Conservation (phyloP, 140 eudicot genomes). For the Oenanthe javanica region DNA sequence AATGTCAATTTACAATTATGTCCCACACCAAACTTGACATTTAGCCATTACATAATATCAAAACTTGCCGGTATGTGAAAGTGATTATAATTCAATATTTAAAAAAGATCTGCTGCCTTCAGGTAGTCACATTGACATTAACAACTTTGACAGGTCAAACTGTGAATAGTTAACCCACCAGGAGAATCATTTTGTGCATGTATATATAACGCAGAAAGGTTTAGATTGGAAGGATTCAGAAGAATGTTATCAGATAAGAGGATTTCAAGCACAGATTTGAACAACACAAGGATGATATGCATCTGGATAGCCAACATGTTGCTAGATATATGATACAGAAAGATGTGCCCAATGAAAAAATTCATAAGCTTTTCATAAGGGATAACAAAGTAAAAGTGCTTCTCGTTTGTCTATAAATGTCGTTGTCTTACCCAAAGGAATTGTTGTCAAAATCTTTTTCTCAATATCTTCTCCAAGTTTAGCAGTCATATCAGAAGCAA, state of each 20-base stretch:
- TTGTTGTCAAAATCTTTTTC: constrained; percentile 37
- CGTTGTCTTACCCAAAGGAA: constrained; percentile 52
- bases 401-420: background rate
- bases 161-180: background rate
- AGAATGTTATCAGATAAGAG: background rate
- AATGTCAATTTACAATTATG: too few relatives aligned
- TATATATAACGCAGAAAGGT: background rate
- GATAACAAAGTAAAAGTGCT: background rate
- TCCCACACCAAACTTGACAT: background rate
- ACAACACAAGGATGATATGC: background rate
- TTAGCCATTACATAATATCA: background rate
- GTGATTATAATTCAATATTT: background rate
- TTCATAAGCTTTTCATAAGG: background rate
- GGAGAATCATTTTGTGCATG: background rate
- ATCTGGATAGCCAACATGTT: background rate
- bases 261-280: background rate
- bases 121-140: background rate
- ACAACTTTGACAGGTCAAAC: background rate
- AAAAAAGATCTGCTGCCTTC: background rate
- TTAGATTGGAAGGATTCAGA: background rate
- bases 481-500: constrained; percentile 70
- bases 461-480: constrained; percentile 45
- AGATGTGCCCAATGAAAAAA: background rate
- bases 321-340: background rate
- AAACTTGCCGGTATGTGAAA: background rate